Percentiles rank a stretch among this genome's conserved stretches.
Evolutionary conservation across 257 asterid genomes (phyloP).

Genomic region (Solanum dulcamara): DNA sequence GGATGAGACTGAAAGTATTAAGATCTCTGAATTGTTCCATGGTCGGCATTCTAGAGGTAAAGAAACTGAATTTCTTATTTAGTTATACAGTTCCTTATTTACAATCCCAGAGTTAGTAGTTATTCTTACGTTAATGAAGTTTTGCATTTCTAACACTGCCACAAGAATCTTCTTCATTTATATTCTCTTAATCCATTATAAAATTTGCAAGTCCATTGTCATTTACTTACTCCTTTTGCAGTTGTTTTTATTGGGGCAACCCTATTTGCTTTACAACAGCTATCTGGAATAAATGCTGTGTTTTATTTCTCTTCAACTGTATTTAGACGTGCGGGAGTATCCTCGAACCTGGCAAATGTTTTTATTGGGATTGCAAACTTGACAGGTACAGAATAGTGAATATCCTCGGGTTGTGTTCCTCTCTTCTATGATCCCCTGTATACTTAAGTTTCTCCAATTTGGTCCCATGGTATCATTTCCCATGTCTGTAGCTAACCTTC

Average conservation of each 20-base stretch:
- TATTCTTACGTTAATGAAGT: not conserved
- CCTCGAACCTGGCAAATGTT: slow-evolving; percentile 84
- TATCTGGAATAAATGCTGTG: slow-evolving; percentile 99
- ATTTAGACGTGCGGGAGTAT: slow-evolving; percentile 95
- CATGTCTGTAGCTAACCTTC: not conserved
- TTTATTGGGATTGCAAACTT: slow-evolving; percentile 66
- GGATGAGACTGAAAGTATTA: slow-evolving; percentile 46
- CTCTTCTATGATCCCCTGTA: not conserved
- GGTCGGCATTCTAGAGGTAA: slow-evolving; percentile 86
- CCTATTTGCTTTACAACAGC: slow-evolving; percentile 99
- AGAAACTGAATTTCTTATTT: not conserved
- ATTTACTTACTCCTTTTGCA: slow-evolving; percentile 67
- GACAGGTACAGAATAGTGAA: slow-evolving; percentile 27
- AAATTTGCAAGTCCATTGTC: slow-evolving; percentile 18
- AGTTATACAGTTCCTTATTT: not conserved
- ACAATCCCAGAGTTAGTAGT: not conserved
- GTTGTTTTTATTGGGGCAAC: slow-evolving; percentile 97
- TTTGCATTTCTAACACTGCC: not conserved
- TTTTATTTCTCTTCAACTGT: slow-evolving; percentile 99
- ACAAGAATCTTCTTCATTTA: not conserved
- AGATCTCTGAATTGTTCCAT: slow-evolving; percentile 42
- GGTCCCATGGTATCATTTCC: not conserved
- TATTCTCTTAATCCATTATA: slow-evolving; percentile 2
- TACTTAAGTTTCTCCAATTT: not conserved
- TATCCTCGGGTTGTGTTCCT: not conserved